Base-by-base conservation (phyloP, 2,329 filamentous ascomycete genomes). In the Calcarisporium arbuscula region DNA sequence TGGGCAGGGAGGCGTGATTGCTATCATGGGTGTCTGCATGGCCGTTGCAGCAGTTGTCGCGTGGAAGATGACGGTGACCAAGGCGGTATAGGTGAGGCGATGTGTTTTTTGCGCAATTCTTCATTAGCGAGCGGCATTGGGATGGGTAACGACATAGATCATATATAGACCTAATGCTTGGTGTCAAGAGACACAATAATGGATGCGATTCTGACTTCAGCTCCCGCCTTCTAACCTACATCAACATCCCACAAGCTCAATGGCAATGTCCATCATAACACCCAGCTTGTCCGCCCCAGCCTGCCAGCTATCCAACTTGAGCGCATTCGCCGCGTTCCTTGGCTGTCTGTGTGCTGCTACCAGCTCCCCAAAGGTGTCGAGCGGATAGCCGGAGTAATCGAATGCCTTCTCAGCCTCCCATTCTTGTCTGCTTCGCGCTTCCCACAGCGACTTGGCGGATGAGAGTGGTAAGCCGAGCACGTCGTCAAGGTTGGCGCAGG, bases 261-360 rank as follows among this genome's bases (percentile, higher is more conserved):
- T 38, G 11, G 42, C 50, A 32, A 53, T 39, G 10, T 46, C 44
- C 21, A 53, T 9, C 39, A 53, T 43, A 0, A 40, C 34, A 1
- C 39, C 34, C 38, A 52, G 32, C 19, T 51, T 53, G 12, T 53
- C 51, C 8, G 34, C 34, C 2, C 51, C 51, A 10, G 43, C 41
- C 10, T 53, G 51, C 51, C 51, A 53, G 16, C 5, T 25, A 8
- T 48, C 37, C 9, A 53, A n/a, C 14, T 33, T 46, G 2, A 47
- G 37, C 2, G 30, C 39, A 12, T 43, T 25, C 6, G 34, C 3
- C 1, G 35, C 20, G n/a, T 42, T 23, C 0, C 9, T 21, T 0
- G 34, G 8, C 2, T 39, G 30, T 1, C 12, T 29, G 4, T 32
- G 44, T 0, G 43, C 45, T 2, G 32, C 12, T 3, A 44, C 21